Percentiles rank a stretch among this genome's conserved stretches.
Evolutionary conservation across 2,329 filamentous ascomycete genomes (phyloP).

Genomic region (Alternaria ethzedia): DNA sequence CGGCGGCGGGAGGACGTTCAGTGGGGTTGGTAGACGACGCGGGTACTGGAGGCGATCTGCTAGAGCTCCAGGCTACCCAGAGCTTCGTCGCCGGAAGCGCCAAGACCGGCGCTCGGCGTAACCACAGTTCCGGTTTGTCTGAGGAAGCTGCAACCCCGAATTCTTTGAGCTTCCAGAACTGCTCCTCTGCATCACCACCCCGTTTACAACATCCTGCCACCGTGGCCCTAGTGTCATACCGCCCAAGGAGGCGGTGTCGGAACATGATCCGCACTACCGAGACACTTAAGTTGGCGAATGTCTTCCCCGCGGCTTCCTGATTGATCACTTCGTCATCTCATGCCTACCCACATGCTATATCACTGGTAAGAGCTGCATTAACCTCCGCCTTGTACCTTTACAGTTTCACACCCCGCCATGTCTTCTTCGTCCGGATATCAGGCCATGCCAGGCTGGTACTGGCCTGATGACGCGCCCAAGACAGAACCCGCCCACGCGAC

Average conservation of each 20-base stretch:
- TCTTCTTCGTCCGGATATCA: conserved; percentile 50
- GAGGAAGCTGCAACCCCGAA: conserved; percentile 9
- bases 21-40: conserved; percentile 19
- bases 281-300: conserved; percentile 27
- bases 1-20: conserved; percentile 5
- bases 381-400: conserved; percentile 13
- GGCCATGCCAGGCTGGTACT: conserved; percentile 54
- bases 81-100: conserved; percentile 21
- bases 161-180: conserved; percentile 24
- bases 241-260: conserved; percentile 25
- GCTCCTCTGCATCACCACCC: conserved; percentile 17
- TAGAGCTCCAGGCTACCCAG: conserved; percentile 45
- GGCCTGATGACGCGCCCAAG: conserved; percentile 54
- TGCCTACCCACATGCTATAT: conserved; percentile 22
- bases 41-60: conserved; percentile 28
- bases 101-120: conserved; percentile 23
- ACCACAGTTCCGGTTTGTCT: conserved; percentile 15
- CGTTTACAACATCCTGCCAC: conserved; percentile 31
- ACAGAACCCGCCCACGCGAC: conserved; percentile 22
- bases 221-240: conserved; percentile 34
- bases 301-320: conserved; percentile 25
- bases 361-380: conserved; percentile 33
- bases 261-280: conserved; percentile 24
- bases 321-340: conserved; percentile 28
- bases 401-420: conserved; percentile 37